Percentiles rank a stretch among this genome's conserved stretches.
Evolutionary conservation across 208 protist genomes (phyloP).

Genomic region (Acanthamoeba culbertsoni): DNA sequence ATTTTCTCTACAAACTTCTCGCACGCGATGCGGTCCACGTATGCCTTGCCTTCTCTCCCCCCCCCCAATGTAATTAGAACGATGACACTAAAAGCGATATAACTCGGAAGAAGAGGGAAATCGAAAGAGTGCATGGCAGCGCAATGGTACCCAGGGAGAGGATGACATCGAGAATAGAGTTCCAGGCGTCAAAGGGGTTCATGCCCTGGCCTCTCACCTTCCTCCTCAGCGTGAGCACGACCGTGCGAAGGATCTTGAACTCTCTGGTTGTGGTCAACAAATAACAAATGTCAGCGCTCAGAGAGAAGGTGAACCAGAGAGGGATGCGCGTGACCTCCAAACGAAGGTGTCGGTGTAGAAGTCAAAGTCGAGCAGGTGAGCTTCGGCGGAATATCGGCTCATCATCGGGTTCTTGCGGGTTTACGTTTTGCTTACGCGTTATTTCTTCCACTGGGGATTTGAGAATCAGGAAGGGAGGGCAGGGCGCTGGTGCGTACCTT

Average conservation of each 20-base stretch:
- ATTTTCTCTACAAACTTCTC: slow-evolving; percentile 43
- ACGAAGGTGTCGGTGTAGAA: slow-evolving; percentile 25
- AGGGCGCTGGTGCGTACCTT: not conserved
- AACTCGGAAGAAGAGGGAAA: not conserved
- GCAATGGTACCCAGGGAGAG: not conserved
- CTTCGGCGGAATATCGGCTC: not conserved
- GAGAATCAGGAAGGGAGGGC: not conserved
- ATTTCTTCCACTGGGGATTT: not conserved
- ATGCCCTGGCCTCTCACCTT: not conserved
- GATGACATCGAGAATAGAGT: slow-evolving; percentile 10
- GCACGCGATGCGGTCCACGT: slow-evolving; percentile 3
- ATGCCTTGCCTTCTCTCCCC: not conserved
- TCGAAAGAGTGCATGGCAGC: not conserved
- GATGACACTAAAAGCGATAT: not conserved
- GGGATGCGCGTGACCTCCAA: not conserved
- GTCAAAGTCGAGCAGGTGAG: slow-evolving; percentile 19
- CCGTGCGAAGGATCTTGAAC: slow-evolving; percentile 9
- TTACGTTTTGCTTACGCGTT: not conserved
- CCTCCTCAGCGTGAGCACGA: not conserved
- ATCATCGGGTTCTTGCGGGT: not conserved
- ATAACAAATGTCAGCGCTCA: not conserved
- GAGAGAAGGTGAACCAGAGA: not conserved
- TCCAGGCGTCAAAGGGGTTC: slow-evolving; percentile 36
- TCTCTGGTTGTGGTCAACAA: too few species aligned
- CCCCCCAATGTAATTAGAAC: not conserved